These are phyloP conservation scores for Xylariaceae sp. DNA, from an alignment of 2,329 filamentous ascomycete species.

Conservation along the genomic window DNA sequence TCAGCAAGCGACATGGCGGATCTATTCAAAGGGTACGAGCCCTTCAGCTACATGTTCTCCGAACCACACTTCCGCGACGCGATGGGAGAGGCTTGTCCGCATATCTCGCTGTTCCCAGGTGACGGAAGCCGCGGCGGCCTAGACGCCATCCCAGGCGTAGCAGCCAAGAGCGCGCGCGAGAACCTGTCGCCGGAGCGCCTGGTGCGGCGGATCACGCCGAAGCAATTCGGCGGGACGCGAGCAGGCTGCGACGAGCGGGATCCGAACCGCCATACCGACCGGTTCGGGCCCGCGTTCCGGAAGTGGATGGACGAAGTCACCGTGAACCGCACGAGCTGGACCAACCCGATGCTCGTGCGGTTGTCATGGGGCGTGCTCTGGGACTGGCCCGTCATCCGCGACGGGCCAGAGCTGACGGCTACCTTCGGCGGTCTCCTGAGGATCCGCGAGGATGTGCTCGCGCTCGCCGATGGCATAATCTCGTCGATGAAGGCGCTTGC, in stretches of 20 bases:
- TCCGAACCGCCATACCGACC: constrained; percentile 37
- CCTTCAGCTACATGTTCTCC: constrained; percentile 45
- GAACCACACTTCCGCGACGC: constrained; percentile 39
- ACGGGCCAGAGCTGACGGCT: constrained; percentile 43
- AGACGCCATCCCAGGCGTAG: constrained; percentile 37
- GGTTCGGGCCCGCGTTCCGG: constrained; percentile 34
- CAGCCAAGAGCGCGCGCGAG: constrained; percentile 28
- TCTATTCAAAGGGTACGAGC: constrained; percentile 35
- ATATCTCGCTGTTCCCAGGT: constrained; percentile 36
- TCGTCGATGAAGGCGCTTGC: constrained; percentile 18
- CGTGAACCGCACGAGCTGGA: constrained; percentile 16
- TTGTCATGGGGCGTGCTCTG: constrained; percentile 42
- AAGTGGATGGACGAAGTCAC: constrained; percentile 26
- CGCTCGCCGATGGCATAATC: constrained; percentile 23
- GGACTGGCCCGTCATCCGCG: constrained; percentile 43
- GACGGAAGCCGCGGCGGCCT: constrained; percentile 8
- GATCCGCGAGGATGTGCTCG: constrained; percentile 35
- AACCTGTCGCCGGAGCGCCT: constrained; percentile 17
- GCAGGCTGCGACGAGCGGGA: constrained; percentile 38
- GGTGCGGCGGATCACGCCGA: constrained; percentile 38
- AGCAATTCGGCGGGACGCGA: constrained; percentile 34
- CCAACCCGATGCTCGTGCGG: constrained; percentile 36
- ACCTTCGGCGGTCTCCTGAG: constrained; percentile 43
- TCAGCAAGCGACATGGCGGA: constrained; percentile 36
- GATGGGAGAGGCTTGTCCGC: constrained; percentile 37